Base-by-base conservation (phyloP, 148 eudicot species). In the Fagopyrum tataricum region DNA sequence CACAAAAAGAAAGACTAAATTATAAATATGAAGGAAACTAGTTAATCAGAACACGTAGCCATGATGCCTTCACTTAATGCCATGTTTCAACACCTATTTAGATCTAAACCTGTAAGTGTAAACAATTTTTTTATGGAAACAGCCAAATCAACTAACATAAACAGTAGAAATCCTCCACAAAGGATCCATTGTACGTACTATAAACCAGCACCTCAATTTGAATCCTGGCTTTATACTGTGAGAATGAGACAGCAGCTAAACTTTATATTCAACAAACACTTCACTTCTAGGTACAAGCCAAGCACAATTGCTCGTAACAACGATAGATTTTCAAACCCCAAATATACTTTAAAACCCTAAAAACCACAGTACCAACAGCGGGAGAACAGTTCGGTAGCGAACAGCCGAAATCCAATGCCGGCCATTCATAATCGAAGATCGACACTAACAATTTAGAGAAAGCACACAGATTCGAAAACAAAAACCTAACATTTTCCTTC, bases 301-400 rank as follows among this genome's bases (percentile, higher is more conserved):
- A 61, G 67, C 67, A 62, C n/a, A 13, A 62, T 26, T 14, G 12
- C 5, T 56, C 31, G 24, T 56, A 13, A 24, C 15, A 4, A 24
- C 14, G 26, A 55, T 13, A 23, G 44, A 39, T 4, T 39, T 39
- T 13, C 41, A 64, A 64, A 64, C 21, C 69, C 69, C 69, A 42
- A 62, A 62, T 31, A 64, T 64, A 39, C 69, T 15, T 14, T 20
- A 14, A 61, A 64, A 64, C 69, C 69, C 69, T 64, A 64, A 13
- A 64, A 59, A 59, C 23, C 39, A 59, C 66, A 24, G 66, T 11
- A 59, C 39, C 66, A 59, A 59, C 66, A 5, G 66, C 40, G 66
- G 39, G 24, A 24, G 66, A 59, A 59, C 66, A 24, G 9, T 14
- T 59, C 15, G 3, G 20, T 21, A 59, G 15, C 66, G 66, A 1